Evolutionary conservation across 2,329 filamentous ascomycete genomes (phyloP).

Genomic region (Aspergillus proliferans): DNA sequence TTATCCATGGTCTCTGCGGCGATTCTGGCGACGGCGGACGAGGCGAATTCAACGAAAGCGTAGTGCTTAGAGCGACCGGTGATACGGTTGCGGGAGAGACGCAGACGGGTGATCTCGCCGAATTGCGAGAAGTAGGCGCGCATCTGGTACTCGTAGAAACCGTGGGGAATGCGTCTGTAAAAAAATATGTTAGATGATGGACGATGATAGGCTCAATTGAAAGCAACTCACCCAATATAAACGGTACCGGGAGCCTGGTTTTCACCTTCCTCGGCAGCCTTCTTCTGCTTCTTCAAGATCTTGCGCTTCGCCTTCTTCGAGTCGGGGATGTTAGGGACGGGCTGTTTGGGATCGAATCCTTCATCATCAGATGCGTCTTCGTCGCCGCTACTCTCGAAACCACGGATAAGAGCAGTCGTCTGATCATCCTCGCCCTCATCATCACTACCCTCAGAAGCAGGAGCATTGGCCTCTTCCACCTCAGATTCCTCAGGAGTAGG

Average conservation of each 20-base stretch:
- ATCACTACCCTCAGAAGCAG: constrained; percentile 16
- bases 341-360: constrained; percentile 40
- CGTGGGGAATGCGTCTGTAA: constrained; percentile 69
- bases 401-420: constrained; percentile 48
- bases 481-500: constrained; percentile 34
- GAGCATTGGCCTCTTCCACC: constrained; percentile 26
- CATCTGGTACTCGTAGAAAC: constrained; percentile 98
- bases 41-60: constrained; percentile 84
- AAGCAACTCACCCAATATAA: constrained; percentile 62
- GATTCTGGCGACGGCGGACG: constrained; percentile 74
- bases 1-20: constrained; percentile 96
- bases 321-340: constrained; percentile 39
- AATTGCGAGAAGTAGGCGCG: constrained; percentile 90
- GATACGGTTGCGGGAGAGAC: constrained; percentile 84
- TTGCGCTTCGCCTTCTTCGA: constrained; percentile 45
- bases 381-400: constrained; percentile 51
- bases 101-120: constrained; percentile 68
- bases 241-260: constrained; percentile 63
- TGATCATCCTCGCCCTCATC: constrained; percentile 44
- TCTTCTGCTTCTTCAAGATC: constrained; percentile 47
- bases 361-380: constrained; percentile 45
- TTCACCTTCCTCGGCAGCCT: constrained; percentile 27
- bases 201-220: constrained; percentile 2
- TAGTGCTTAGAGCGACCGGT: constrained; percentile 90
- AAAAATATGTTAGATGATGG: constrained; percentile 12